Percentiles rank a stretch among this genome's conserved stretches.
Evolutionary conservation across 139 green algal species (phyloP).

Genomic region (Chlorokybus atmophyticus): DNA sequence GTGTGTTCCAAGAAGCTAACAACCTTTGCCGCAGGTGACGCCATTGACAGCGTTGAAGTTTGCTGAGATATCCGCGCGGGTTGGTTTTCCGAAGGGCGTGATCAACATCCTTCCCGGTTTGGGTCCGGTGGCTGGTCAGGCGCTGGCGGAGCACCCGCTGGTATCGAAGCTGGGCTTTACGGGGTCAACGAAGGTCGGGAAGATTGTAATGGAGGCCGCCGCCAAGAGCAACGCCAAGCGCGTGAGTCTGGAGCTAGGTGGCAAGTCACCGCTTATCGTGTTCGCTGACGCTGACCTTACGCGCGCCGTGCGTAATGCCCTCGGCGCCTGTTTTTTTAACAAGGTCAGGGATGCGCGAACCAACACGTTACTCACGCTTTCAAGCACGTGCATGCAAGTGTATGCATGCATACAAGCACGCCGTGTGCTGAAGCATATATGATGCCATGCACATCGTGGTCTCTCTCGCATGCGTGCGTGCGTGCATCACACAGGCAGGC

Average conservation of each 20-base stretch:
- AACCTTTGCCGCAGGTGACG: too few relatives aligned
- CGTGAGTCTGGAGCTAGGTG: constrained; percentile 48
- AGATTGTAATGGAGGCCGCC: constrained; percentile 39
- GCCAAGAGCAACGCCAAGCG: constrained; percentile 32
- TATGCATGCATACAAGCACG: constrained; percentile 45
- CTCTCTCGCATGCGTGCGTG: too few relatives aligned
- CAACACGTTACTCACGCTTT: constrained; percentile 41
- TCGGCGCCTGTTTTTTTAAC: constrained; percentile 60
- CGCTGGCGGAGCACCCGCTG: constrained; percentile 30
- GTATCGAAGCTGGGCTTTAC: constrained; percentile 68
- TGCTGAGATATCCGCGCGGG: constrained; percentile 47
- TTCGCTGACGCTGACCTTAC: constrained; percentile 45
- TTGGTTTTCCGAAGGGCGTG: constrained; percentile 49
- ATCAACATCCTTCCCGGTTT: constrained; percentile 56
- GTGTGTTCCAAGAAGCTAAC: too few relatives aligned
- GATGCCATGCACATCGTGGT: constrained; percentile 51
- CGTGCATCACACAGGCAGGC: too few relatives aligned
- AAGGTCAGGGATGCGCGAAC: constrained; percentile 52
- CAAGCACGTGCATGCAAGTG: too few relatives aligned
- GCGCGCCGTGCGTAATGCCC: constrained; percentile 58
- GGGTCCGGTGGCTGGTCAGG: constrained; percentile 41
- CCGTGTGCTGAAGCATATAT: too few relatives aligned
- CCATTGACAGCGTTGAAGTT: constrained; percentile 44
- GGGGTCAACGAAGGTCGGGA: constrained; percentile 53
- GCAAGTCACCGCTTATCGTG: constrained; percentile 56